These are phyloP conservation scores for Tricholoma sp. DNA, from an alignment of 768 basidiomycete genomes.

Conservation along the genomic window DNA sequence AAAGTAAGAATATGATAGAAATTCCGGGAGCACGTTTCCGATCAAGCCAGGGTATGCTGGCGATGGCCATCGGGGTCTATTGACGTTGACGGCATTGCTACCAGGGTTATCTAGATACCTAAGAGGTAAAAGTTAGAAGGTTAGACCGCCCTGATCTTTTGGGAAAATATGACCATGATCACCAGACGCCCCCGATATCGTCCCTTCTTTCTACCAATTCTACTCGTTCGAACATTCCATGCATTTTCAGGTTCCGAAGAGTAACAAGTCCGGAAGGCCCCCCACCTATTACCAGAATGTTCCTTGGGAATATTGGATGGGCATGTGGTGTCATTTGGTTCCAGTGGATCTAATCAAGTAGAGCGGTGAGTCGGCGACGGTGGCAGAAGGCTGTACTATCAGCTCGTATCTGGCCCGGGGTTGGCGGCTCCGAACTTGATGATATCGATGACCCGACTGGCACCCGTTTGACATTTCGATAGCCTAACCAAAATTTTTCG, in stretches of 20 bases:
- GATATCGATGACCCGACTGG: no score
- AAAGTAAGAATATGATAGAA: constrained; percentile 30
- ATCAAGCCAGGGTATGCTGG: constrained; percentile 44
- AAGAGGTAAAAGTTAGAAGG: not conserved
- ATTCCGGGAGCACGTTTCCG: constrained; percentile 47
- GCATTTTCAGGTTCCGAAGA: constrained; percentile 41
- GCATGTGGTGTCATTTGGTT: not conserved
- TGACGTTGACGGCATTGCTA: not conserved
- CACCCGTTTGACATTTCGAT: no score
- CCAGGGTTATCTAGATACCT: constrained; percentile 30
- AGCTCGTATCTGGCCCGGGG: no score
- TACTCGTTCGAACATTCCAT: constrained; percentile 37
- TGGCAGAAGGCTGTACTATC: no score
- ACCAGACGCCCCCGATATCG: constrained; percentile 22
- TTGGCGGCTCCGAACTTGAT: no score
- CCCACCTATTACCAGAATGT: constrained; percentile 41
- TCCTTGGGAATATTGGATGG: constrained; percentile 16
- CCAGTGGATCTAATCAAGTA: no score
- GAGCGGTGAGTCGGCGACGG: no score
- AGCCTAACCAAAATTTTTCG: no score
- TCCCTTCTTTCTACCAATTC: constrained; percentile 41
- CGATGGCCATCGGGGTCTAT: constrained; percentile 35
- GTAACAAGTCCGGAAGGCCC: constrained; percentile 45
- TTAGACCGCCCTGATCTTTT: not conserved
- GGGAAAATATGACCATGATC: constrained; percentile 2